Conservation (phyloP, 768 basidiomycete species). For the Tylopilus plumbeoviolaceoides region DNA sequence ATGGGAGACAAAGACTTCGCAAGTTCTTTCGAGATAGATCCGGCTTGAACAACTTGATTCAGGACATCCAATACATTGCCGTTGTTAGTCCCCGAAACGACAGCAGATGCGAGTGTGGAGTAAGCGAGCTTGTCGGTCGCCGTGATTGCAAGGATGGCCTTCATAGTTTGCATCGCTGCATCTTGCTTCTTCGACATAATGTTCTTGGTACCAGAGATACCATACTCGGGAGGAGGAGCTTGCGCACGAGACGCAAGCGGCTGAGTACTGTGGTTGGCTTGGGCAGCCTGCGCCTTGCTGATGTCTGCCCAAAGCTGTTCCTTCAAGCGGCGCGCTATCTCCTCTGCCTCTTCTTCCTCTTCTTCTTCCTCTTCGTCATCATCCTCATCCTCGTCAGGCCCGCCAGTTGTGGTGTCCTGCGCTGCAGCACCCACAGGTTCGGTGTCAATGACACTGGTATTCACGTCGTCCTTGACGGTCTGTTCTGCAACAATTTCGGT, state of each 20-base stretch:
- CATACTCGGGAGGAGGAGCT: conserved; percentile 3
- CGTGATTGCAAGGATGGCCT: conserved; percentile 54
- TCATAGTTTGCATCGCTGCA: conserved; percentile 62
- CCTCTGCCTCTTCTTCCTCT: conserved; percentile 58
- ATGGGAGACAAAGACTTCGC: conserved; percentile 56
- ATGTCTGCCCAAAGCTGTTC: conserved; percentile 79
- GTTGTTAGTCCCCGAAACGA: conserved; percentile 43
- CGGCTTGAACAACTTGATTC: conserved; percentile 42
- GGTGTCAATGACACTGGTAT: background rate
- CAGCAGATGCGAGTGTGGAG: conserved; percentile 47
- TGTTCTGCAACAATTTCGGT: conserved; percentile 8
- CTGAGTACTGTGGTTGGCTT: conserved; percentile 18
- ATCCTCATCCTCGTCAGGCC: conserved; percentile 42
- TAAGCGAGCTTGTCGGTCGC: conserved; percentile 54
- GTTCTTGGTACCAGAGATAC: conserved; percentile 10
- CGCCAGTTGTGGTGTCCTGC: conserved; percentile 34
- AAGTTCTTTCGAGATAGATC: conserved; percentile 47
- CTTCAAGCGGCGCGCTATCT: conserved; percentile 68
- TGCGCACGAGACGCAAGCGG: background rate
- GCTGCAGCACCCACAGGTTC: background rate
- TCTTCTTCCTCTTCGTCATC: conserved; percentile 59
- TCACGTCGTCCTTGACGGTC: conserved; percentile 1
- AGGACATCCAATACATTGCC: conserved; percentile 55
- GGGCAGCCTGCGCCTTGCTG: conserved; percentile 55
- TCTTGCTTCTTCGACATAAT: conserved; percentile 43